These are phyloP conservation scores for Blastobotrys petasosporus DNA, from an alignment of 1,139 yeast genomes.

Conservation along the genomic window DNA sequence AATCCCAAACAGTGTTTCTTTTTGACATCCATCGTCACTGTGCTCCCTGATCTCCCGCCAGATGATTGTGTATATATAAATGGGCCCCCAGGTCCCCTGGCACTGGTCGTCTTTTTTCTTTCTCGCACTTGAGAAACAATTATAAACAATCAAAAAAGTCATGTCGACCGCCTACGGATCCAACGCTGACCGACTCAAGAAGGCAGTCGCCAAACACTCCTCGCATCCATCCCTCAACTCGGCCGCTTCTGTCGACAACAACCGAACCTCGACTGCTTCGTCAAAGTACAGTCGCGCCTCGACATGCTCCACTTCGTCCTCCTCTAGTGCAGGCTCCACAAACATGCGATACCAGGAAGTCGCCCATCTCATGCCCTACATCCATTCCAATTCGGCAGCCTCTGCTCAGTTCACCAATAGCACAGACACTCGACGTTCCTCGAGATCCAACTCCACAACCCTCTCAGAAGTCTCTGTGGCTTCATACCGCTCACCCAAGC, in stretches of 20 bases:
- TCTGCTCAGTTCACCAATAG: constrained; percentile 2
- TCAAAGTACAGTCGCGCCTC: constrained; percentile 1
- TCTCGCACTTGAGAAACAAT: too few relatives aligned
- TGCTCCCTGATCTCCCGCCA: too few relatives aligned
- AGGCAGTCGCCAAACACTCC: constrained; percentile 7
- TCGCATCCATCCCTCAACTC: too few relatives aligned
- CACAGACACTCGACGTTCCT: constrained; percentile 5
- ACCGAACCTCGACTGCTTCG: background rate
- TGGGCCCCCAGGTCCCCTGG: too few relatives aligned
- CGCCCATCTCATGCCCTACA: constrained; percentile 7
- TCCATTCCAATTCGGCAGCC: constrained; percentile 1
- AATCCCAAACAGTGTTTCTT: too few relatives aligned
- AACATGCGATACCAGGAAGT: constrained; percentile 6
- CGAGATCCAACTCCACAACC: constrained; percentile 9
- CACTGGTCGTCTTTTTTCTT: too few relatives aligned
- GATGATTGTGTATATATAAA: too few relatives aligned
- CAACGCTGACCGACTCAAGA: constrained; percentile 13
- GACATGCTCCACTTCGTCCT: constrained; percentile 2
- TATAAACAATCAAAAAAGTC: background rate
- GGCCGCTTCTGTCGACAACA: background rate
- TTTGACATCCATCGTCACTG: too few relatives aligned
- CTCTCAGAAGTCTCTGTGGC: constrained; percentile 3
- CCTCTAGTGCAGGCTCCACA: background rate
- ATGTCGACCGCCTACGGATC: constrained; percentile 11
- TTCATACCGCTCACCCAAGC: constrained; percentile 8